phyloP scores from a whole-genome alignment of 2,329 filamentous ascomycete genomes.

The Fulvia fulva region DNA sequence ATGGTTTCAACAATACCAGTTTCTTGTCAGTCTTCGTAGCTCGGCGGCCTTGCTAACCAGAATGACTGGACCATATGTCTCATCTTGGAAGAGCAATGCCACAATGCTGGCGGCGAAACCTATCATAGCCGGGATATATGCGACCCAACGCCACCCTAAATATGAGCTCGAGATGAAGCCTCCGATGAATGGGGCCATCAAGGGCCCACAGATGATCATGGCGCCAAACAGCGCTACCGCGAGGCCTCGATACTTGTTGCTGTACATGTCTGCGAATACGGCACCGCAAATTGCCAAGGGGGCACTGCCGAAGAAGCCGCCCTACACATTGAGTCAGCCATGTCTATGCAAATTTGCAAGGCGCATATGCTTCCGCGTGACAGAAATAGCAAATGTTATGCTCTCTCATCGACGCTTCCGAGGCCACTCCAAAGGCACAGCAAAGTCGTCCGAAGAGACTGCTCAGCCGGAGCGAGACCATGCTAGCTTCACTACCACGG shows the following conservation, averaged over 20 bases:
- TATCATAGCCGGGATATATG: conserved; percentile 43
- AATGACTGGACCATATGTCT: conserved; percentile 40
- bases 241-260: conserved; percentile 33
- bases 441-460: too few species aligned
- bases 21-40: conserved; percentile 32
- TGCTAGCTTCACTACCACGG: too few species aligned
- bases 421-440: too few species aligned
- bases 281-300: conserved; percentile 43
- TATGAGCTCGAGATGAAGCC: conserved; percentile 37
- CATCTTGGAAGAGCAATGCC: conserved; percentile 37
- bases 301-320: conserved; percentile 33
- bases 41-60: conserved; percentile 39
- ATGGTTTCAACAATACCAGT: conserved; percentile 27
- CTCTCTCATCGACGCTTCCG: too few species aligned
- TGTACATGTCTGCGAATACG: conserved; percentile 44
- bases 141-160: conserved; percentile 41
- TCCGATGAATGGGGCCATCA: conserved; percentile 39
- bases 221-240: conserved; percentile 38
- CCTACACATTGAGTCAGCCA: too few species aligned
- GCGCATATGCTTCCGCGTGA: too few species aligned
- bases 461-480: too few species aligned
- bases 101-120: conserved; percentile 31
- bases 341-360: too few species aligned
- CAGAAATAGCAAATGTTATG: too few species aligned
- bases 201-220: conserved; percentile 38